Evolutionary conservation across 352 stramenopile species (phyloP).

Genomic region (Phytophthora citrophthora): DNA sequence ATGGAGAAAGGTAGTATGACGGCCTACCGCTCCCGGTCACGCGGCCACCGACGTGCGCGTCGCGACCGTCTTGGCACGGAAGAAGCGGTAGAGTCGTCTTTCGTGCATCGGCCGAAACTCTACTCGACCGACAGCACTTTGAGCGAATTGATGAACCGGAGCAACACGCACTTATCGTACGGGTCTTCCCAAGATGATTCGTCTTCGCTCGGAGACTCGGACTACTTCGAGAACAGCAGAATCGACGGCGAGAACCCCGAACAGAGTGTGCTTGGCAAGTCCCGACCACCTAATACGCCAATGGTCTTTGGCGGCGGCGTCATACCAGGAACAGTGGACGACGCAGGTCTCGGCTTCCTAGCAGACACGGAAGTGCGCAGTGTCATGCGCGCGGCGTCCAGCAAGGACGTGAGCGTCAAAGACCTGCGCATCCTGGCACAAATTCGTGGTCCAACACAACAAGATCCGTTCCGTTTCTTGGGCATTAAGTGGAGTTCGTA

Average conservation of each 20-base stretch:
- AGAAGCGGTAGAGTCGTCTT: slow-evolving; percentile 29
- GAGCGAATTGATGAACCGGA: slow-evolving; percentile 28
- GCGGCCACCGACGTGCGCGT: slow-evolving; percentile 5
- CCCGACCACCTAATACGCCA: slow-evolving; percentile 23
- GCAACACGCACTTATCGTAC: slow-evolving; percentile 30
- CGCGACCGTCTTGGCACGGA: slow-evolving; percentile 24
- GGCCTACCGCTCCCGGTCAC: slow-evolving; percentile 29
- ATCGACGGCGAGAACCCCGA: slow-evolving; percentile 26
- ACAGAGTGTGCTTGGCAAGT: slow-evolving; percentile 35
- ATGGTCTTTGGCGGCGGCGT: slow-evolving; percentile 39
- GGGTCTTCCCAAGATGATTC: slow-evolving; percentile 23
- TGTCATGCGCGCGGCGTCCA: slow-evolving; percentile 28
- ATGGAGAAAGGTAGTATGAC: slow-evolving; percentile 34
- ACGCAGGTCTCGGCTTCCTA: slow-evolving; percentile 41
- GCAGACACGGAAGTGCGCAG: slow-evolving; percentile 37
- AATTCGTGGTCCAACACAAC: slow-evolving; percentile 25
- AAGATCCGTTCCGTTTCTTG: slow-evolving; percentile 38
- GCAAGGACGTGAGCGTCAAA: slow-evolving; percentile 30
- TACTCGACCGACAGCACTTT: slow-evolving; percentile 37
- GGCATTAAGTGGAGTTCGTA: slow-evolving; percentile 34
- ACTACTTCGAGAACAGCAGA: slow-evolving; percentile 24
- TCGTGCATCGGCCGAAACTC: slow-evolving; percentile 37
- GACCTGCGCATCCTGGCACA: slow-evolving; percentile 38
- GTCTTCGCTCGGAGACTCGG: slow-evolving; percentile 12
- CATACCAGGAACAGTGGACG: slow-evolving; percentile 39